A percentile compares a stretch with the other conserved stretches of the same genome.
These are phyloP conservation scores for Nicotiana knightiana DNA, from an alignment of 257 asterid genomes.

Conservation along the genomic window DNA sequence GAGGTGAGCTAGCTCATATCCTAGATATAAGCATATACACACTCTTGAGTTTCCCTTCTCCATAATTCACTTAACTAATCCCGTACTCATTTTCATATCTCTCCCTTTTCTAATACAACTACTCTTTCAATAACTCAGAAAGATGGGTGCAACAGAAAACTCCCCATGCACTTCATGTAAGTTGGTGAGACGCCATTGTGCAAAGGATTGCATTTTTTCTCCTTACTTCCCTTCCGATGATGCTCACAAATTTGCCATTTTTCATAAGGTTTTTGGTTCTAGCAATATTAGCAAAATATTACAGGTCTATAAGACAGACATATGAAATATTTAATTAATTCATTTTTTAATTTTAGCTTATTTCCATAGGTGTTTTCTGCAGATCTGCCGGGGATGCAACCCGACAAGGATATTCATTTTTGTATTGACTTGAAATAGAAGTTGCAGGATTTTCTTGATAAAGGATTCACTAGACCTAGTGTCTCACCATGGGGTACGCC, in stretches of 20 bases:
- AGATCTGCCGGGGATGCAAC: no score
- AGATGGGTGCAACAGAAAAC: neutral
- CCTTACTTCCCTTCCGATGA: conserved; percentile 59
- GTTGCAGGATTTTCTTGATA: no score
- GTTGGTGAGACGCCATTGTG: conserved; percentile 58
- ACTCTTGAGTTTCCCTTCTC: neutral
- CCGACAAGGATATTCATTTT: no score
- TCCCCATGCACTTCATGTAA: conserved; percentile 70
- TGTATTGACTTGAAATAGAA: no score
- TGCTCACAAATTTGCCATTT: conserved; percentile 60
- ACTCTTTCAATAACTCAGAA: neutral
- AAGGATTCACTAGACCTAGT: no score
- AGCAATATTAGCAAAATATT: conserved; percentile 65
- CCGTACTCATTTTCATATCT: no score
- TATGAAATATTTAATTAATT: no score
- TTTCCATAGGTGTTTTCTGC: no score
- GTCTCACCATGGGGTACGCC: no score
- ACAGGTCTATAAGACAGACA: conserved; percentile 28
- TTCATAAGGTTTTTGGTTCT: conserved; percentile 67
- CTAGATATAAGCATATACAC: neutral
- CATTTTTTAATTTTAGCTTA: no score
- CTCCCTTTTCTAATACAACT: neutral
- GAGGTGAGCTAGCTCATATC: neutral
- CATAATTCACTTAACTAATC: neutral
- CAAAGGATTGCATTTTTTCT: conserved; percentile 48